A percentile compares a stretch with the other conserved stretches of the same genome.
Conservation (phyloP, 148 eudicot genomes). For the Oxyria digyna region DNA sequence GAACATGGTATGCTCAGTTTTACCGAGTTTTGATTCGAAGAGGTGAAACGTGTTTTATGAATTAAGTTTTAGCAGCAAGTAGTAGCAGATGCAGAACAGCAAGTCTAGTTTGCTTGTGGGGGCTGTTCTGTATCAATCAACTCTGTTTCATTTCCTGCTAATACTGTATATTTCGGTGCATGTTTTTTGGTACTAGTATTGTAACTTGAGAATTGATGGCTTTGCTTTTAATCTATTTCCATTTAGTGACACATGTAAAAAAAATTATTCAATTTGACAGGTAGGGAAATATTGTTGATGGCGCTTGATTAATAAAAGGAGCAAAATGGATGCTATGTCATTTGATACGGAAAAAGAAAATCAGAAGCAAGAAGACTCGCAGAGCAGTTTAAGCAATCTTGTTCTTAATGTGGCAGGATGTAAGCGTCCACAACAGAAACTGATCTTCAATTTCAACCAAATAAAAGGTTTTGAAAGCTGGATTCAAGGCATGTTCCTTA, state of each 20-base stretch:
- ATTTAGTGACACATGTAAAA: neutral
- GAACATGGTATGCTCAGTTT: neutral
- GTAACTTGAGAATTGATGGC: neutral
- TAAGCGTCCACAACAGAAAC: neutral
- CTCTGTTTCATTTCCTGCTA: neutral
- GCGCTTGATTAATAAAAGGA: neutral
- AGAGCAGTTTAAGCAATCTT: neutral
- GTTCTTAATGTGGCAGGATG: neutral
- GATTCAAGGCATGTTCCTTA: constrained; percentile 9
- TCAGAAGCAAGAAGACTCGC: constrained; percentile 8
- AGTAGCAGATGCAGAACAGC: neutral
- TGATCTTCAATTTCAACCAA: constrained; percentile 1
- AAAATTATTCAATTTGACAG: neutral
- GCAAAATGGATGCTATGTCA: neutral
- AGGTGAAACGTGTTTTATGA: neutral
- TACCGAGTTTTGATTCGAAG: neutral
- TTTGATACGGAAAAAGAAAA: neutral
- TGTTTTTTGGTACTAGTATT: neutral
- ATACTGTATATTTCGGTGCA: neutral
- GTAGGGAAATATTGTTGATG: neutral
- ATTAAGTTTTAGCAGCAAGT: neutral
- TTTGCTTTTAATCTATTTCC: neutral
- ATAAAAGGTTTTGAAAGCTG: neutral
- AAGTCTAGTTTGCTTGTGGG: neutral
- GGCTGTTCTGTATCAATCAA: neutral